A percentile compares a stretch with the other conserved stretches of the same genome.
These are phyloP conservation scores for Chenopodium formosanum DNA, from an alignment of 148 eudicot genomes.

Conservation along the genomic window DNA sequence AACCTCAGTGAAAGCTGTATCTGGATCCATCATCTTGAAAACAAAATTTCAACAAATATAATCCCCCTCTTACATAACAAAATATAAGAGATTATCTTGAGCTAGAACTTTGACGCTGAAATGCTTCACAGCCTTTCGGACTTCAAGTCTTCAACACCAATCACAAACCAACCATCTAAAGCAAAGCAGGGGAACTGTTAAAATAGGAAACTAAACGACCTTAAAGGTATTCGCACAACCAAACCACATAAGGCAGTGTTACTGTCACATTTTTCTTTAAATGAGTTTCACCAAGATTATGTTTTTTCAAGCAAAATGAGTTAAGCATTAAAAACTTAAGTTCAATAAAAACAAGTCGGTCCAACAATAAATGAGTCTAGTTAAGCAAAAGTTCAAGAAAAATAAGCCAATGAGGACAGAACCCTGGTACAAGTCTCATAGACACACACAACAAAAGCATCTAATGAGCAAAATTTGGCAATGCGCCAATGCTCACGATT, in stretches of 20 bases:
- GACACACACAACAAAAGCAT: not conserved
- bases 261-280: too few relatives aligned
- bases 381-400: too few relatives aligned
- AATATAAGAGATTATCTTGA: not conserved
- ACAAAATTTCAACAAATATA: conserved; percentile 7
- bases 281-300: too few relatives aligned
- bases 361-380: too few relatives aligned
- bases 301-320: too few relatives aligned
- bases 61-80: not conserved
- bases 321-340: too few relatives aligned
- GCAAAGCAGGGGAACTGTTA: not conserved
- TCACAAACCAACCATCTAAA: not conserved
- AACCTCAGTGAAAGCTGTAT: conserved; percentile 45
- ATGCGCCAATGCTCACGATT: not conserved
- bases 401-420: not conserved
- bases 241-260: not conserved
- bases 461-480: not conserved
- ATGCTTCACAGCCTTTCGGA: not conserved
- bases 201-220: not conserved
- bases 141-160: not conserved
- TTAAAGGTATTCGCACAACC: not conserved
- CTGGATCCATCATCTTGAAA: conserved; percentile 47
- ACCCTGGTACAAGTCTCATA: not conserved
- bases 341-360: too few relatives aligned
- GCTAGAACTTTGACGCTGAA: not conserved